phyloP scores from a whole-genome alignment of 176 grass and related monocot genomes.

The Musa beccarii region DNA sequence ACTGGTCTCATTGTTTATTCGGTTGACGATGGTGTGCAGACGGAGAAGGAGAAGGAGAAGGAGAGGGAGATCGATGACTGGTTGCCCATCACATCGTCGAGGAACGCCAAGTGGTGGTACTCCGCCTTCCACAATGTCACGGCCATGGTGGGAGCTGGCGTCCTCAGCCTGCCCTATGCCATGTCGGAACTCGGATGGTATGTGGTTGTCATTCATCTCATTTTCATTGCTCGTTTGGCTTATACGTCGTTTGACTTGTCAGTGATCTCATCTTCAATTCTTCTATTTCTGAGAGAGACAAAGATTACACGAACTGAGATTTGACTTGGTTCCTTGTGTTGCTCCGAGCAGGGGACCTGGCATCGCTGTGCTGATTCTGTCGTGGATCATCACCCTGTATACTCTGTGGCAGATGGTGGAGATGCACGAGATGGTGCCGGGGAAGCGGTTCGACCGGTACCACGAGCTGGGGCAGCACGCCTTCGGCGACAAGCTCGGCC shows the following conservation, averaged over 20 bases:
- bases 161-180: slow-evolving; percentile 50
- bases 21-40: background rate
- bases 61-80: slow-evolving; percentile 28
- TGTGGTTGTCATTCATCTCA: background rate
- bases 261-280: no score
- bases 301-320: no score
- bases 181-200: slow-evolving; percentile 72
- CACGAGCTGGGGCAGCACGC: slow-evolving; percentile 77
- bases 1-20: no score
- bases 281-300: no score
- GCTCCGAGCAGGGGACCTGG: slow-evolving; percentile 37
- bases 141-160: slow-evolving; percentile 61
- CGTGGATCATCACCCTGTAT: slow-evolving; percentile 81
- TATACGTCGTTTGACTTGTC: no score
- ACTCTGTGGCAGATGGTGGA: slow-evolving; percentile 80
- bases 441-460: slow-evolving; percentile 74
- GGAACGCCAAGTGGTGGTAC: slow-evolving; percentile 62
- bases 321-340: no score
- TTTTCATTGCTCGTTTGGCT: no score
- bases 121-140: slow-evolving; percentile 64
- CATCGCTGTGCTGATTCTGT: slow-evolving; percentile 37
- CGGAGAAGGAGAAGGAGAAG: slow-evolving; percentile 5
- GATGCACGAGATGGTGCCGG: slow-evolving; percentile 83
- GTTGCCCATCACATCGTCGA: slow-evolving; percentile 39
- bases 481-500: slow-evolving; percentile 55